A percentile compares a stretch with the other conserved stretches of the same genome.
These are phyloP conservation scores for Vigna mungo DNA, from an alignment of 306 rosid species.

Conservation along the genomic window DNA sequence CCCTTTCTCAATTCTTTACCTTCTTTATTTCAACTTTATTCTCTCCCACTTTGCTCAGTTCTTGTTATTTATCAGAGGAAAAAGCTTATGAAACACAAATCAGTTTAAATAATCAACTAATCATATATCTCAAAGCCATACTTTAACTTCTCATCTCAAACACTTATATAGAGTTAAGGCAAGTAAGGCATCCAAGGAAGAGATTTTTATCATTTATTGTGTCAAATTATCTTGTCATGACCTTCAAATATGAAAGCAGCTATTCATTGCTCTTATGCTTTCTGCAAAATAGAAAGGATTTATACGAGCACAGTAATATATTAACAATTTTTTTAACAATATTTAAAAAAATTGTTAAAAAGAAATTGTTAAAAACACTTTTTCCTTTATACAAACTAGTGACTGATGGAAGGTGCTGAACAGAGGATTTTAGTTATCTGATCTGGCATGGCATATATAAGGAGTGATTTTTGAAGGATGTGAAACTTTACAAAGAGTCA, in stretches of 20 bases:
- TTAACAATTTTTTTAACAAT: no score
- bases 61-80: neutral
- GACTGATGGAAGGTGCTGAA: neutral
- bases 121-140: neutral
- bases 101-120: neutral
- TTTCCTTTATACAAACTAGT: neutral
- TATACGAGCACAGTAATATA: no score
- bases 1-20: neutral
- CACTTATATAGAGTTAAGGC: neutral
- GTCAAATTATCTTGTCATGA: no score
- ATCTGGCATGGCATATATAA: neutral
- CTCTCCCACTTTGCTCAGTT: neutral
- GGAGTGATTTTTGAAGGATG: no score
- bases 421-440: neutral
- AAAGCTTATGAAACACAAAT: neutral
- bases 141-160: neutral
- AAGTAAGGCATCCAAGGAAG: no score
- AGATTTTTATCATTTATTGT: no score
- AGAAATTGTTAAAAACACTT: no score
- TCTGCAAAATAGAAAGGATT: neutral
- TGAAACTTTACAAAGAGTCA: no score
- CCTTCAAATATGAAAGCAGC: no score
- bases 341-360: no score
- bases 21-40: conserved; percentile 1
- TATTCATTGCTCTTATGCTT: neutral